Conservation (phyloP, 306 rosid species). For the Vigna unguiculata region DNA sequence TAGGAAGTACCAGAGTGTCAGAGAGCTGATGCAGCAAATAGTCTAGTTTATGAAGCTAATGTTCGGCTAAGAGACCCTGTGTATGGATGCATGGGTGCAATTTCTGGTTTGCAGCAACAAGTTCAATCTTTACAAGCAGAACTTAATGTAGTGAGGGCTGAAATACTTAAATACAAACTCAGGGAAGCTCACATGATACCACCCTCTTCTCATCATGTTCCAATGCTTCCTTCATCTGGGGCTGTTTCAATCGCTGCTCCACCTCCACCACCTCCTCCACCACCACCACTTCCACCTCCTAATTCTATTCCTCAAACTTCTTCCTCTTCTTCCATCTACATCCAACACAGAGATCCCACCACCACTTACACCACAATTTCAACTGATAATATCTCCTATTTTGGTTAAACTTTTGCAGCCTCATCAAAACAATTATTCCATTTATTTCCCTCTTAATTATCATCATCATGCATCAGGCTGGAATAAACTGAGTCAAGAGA, state of each 20-base stretch:
- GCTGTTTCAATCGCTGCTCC: conserved; percentile 61
- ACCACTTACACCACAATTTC: conserved; percentile 51
- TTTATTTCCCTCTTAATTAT: conserved; percentile 39
- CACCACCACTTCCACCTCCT: conserved; percentile 49
- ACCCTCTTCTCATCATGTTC: conserved; percentile 49
- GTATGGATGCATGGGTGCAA: conserved; percentile 99
- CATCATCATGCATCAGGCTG: conserved; percentile 34
- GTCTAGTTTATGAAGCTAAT: conserved; percentile 95
- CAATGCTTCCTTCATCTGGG: conserved; percentile 61
- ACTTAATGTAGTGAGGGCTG: conserved; percentile 75
- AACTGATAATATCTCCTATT: conserved; percentile 57
- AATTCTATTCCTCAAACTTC: conserved; percentile 54
- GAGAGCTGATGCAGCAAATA: conserved; percentile 93
- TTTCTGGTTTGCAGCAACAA: conserved; percentile 91
- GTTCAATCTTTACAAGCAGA: conserved; percentile 88
- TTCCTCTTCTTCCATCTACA: conserved; percentile 64
- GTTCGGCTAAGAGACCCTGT: conserved; percentile 98
- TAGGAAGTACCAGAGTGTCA: conserved; percentile 90
- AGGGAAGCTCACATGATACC: conserved; percentile 65
- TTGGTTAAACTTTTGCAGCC: conserved; percentile 49
- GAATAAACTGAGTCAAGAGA: conserved; percentile 39
- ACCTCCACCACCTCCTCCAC: conserved; percentile 55
- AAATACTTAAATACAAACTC: conserved; percentile 82
- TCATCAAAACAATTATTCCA: conserved; percentile 35
- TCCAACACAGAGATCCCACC: conserved; percentile 53